phyloP scores from a whole-genome alignment of 306 rosid genomes.

The Abrus precatorius region DNA sequence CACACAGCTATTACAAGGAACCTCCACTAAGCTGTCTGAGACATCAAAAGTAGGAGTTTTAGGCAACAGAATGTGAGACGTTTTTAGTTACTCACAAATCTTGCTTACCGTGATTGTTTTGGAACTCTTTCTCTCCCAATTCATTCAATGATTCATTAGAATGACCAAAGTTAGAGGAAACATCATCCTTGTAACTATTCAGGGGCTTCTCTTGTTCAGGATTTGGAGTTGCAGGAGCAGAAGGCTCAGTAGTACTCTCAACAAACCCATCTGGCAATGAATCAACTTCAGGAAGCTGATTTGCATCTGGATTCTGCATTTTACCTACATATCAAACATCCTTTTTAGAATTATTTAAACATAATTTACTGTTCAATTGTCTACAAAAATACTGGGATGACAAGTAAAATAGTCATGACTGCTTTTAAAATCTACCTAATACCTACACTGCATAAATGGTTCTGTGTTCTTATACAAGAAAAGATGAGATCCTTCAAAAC shows the following conservation, averaged over 20 bases:
- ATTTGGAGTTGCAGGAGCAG: constrained; percentile 72
- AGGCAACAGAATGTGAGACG: constrained; percentile 61
- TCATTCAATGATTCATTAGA: constrained; percentile 50
- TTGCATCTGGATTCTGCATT: constrained; percentile 82
- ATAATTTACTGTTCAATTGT: constrained; percentile 20
- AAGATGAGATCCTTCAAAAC: not conserved
- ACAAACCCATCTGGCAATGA: constrained; percentile 94
- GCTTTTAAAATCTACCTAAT: constrained; percentile 21
- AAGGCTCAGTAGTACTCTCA: constrained; percentile 73
- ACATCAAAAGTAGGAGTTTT: constrained; percentile 57
- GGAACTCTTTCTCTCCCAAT: constrained; percentile 55
- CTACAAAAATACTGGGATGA: constrained; percentile 5
- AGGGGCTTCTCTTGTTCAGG: constrained; percentile 69
- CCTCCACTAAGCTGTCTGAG: constrained; percentile 58
- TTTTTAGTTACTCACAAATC: constrained; percentile 51
- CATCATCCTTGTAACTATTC: constrained; percentile 52
- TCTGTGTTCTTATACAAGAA: constrained; percentile 20
- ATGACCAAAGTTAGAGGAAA: constrained; percentile 49
- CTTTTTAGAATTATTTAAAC: constrained; percentile 43
- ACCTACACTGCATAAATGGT: constrained; percentile 29
- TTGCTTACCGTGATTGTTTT: constrained; percentile 56
- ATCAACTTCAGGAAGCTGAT: constrained; percentile 93
- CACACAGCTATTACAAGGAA: constrained; percentile 41
- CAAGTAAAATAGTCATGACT: constrained; percentile 19
- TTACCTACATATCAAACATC: constrained; percentile 58